A percentile compares a stretch with the other conserved stretches of the same genome.
These are phyloP conservation scores for Paulownia fortunei DNA, from an alignment of 257 asterid species.

Conservation along the genomic window DNA sequence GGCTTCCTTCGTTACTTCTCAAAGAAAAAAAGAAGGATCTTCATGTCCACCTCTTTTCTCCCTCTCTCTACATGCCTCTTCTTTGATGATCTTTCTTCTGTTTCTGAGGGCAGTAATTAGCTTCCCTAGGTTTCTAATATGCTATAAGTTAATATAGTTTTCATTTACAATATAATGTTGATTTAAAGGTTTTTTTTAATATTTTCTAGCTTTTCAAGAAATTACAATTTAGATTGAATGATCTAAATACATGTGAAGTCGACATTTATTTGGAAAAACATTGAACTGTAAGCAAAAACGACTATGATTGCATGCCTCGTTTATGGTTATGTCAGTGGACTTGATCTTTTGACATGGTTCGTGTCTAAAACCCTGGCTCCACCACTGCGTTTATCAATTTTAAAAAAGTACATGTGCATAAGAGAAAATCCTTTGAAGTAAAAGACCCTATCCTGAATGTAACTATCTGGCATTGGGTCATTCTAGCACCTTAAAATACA, in stretches of 20 bases:
- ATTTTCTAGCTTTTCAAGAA: background rate
- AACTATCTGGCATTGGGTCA: no score
- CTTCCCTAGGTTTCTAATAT: background rate
- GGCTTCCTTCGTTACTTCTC: constrained; percentile 6
- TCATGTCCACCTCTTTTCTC: background rate
- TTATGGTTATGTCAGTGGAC: no score
- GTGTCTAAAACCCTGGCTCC: no score
- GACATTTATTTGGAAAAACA: background rate
- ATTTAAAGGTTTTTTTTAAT: background rate
- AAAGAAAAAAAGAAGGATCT: background rate
- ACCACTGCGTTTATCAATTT: no score
- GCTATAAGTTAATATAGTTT: background rate
- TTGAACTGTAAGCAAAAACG: no score
- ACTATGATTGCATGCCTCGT: no score
- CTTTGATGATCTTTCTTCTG: background rate
- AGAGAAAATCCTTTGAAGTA: no score
- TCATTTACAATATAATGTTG: no score
- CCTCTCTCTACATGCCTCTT: background rate
- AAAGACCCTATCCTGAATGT: no score
- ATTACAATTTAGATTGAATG: background rate
- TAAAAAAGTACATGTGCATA: no score
- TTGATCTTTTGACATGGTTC: no score
- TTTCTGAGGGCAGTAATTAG: background rate
- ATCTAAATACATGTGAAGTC: background rate
- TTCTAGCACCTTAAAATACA: no score